Evolutionary conservation across 2,329 filamentous ascomycete genomes (phyloP).

Genomic region (Aspergillus pseudotamarii): DNA sequence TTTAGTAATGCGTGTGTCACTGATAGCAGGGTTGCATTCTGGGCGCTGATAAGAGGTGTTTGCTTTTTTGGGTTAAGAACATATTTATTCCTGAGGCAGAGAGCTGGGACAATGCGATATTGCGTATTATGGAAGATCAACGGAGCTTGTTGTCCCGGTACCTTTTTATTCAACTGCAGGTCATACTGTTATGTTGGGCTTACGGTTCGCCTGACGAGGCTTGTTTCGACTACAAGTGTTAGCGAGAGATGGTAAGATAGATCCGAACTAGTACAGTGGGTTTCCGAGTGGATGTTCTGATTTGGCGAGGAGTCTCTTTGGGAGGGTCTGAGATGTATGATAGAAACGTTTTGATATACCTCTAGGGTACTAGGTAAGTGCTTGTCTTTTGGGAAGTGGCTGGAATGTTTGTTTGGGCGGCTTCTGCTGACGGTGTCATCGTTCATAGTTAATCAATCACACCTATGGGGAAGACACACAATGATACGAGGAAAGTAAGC

Average conservation of each 20-base stretch:
- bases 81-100: too few species aligned
- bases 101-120: too few species aligned
- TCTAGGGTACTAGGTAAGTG: neutral
- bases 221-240: neutral
- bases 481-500: neutral
- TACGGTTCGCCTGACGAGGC: neutral
- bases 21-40: too few species aligned
- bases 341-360: neutral
- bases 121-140: too few species aligned
- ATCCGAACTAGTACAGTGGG: neutral
- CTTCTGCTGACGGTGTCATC: neutral
- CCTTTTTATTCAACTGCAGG: too few species aligned
- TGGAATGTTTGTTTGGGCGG: neutral
- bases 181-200: neutral
- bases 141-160: too few species aligned
- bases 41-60: too few species aligned
- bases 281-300: neutral
- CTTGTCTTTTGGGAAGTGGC: neutral
- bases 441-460: neutral
- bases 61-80: too few species aligned
- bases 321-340: neutral
- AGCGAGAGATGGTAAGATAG: neutral
- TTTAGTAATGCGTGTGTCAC: too few species aligned
- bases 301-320: neutral
- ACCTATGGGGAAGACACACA: neutral